Percentiles rank a stretch among this genome's conserved stretches.
Conservation (phyloP, 306 rosid species). For the Casuarina equisetifolia region DNA sequence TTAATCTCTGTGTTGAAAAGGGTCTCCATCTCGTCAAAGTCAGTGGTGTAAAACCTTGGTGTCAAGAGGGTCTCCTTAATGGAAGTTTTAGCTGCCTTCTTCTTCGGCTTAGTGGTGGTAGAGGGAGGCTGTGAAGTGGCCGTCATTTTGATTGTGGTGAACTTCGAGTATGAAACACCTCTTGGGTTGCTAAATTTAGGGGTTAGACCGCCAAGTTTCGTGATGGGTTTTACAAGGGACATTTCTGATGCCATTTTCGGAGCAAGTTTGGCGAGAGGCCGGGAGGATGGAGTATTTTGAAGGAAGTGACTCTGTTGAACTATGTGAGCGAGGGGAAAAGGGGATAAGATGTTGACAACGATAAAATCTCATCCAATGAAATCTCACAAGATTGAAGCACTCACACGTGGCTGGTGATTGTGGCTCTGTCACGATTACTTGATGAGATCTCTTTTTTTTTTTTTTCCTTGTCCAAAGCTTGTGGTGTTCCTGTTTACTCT, state of each 20-base stretch:
- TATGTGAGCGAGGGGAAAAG: neutral
- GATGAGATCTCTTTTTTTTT: constrained; percentile 16
- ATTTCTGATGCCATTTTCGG: constrained; percentile 70
- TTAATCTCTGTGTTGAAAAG: constrained; percentile 98
- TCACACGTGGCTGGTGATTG: constrained; percentile 48
- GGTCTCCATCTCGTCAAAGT: constrained; percentile 94
- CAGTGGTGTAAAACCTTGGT: constrained; percentile 96
- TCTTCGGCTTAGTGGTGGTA: constrained; percentile 47
- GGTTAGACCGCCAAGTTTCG: constrained; percentile 53
- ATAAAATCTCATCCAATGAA: constrained; percentile 66
- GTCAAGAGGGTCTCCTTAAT: constrained; percentile 90
- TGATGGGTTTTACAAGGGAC: constrained; percentile 85
- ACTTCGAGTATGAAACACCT: constrained; percentile 34
- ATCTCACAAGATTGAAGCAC: constrained; percentile 42
- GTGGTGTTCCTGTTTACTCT: neutral
- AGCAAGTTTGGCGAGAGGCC: neutral
- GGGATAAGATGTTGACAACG: constrained; percentile 24
- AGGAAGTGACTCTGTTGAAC: neutral
- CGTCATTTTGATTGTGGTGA: constrained; percentile 58
- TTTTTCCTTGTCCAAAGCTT: neutral
- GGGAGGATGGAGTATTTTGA: neutral
- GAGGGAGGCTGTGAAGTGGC: constrained; percentile 36
- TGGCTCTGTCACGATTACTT: constrained; percentile 8
- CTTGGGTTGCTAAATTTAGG: constrained; percentile 50
- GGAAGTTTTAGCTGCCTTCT: constrained; percentile 48